phyloP scores from a whole-genome alignment of 2,329 filamentous ascomycete genomes.

The Claviceps arundinis region DNA sequence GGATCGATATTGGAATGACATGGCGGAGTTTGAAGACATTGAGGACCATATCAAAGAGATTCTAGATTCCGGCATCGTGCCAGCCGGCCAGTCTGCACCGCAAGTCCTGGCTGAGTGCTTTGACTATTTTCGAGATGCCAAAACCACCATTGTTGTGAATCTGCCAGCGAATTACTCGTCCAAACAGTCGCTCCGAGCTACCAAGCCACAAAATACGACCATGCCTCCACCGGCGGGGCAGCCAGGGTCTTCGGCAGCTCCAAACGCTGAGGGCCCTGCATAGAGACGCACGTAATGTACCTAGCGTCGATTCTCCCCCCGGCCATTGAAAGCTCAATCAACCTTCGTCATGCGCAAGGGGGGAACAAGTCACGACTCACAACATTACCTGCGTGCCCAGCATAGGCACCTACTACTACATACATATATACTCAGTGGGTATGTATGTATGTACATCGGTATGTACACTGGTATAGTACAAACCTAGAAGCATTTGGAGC shows the following conservation, averaged over 20 bases:
- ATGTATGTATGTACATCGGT: no score
- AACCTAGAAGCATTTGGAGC: no score
- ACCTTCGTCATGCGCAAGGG: neutral
- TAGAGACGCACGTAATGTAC: neutral
- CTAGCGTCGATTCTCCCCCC: no score
- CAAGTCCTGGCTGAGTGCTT: slow-evolving; percentile 36
- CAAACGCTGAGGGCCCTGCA: neutral
- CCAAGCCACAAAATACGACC: neutral
- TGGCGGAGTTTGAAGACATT: slow-evolving; percentile 33
- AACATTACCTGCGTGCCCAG: no score
- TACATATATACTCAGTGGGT: no score
- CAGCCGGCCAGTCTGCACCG: slow-evolving; percentile 27
- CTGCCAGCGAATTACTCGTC: slow-evolving; percentile 32
- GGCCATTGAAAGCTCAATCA: no score
- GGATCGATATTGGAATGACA: slow-evolving; percentile 35
- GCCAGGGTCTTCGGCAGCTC: neutral
- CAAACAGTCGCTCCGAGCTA: slow-evolving; percentile 8
- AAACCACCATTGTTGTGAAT: slow-evolving; percentile 33
- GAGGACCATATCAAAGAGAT: slow-evolving; percentile 38
- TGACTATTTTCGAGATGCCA: slow-evolving; percentile 30
- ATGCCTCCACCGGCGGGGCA: neutral
- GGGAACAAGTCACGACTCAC: no score
- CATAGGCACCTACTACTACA: no score
- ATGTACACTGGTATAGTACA: no score
- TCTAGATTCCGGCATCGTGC: slow-evolving; percentile 33